phyloP scores from a whole-genome alignment of 441 rosid genomes.

The Syzygium syzygioides region DNA sequence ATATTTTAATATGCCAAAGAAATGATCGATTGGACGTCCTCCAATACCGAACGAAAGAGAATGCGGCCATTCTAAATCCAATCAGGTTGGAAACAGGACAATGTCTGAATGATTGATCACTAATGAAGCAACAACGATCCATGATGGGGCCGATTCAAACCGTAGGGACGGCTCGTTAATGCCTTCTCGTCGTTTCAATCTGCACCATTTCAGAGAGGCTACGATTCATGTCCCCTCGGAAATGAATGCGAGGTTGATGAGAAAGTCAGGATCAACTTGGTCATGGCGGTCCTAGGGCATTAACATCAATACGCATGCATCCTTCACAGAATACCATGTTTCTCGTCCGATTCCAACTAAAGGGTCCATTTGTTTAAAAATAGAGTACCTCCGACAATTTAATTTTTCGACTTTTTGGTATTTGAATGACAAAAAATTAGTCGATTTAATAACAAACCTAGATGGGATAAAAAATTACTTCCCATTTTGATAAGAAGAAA shows the following conservation, averaged over 20 bases:
- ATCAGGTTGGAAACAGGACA: neutral
- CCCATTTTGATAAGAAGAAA: neutral
- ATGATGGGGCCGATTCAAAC: neutral
- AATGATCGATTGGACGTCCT: neutral
- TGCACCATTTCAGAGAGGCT: neutral
- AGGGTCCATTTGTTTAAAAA: too few species aligned
- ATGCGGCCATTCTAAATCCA: neutral
- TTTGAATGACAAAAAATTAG: neutral
- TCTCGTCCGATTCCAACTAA: too few species aligned
- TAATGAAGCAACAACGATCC: neutral
- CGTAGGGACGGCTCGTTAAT: neutral
- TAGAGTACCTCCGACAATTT: too few species aligned
- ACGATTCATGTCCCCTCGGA: neutral
- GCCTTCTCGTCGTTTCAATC: neutral
- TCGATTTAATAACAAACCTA: neutral
- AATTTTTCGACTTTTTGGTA: neutral
- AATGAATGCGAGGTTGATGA: neutral
- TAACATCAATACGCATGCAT: neutral
- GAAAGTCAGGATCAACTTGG: neutral
- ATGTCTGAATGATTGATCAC: neutral
- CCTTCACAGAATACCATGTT: neutral
- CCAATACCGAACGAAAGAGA: neutral
- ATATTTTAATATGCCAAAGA: accelerated
- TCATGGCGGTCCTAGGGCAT: neutral
- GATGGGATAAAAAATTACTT: neutral